A percentile compares a stretch with the other conserved stretches of the same genome.
Conservation (phyloP, 257 asterid genomes). For the Nicotiana otophora region DNA sequence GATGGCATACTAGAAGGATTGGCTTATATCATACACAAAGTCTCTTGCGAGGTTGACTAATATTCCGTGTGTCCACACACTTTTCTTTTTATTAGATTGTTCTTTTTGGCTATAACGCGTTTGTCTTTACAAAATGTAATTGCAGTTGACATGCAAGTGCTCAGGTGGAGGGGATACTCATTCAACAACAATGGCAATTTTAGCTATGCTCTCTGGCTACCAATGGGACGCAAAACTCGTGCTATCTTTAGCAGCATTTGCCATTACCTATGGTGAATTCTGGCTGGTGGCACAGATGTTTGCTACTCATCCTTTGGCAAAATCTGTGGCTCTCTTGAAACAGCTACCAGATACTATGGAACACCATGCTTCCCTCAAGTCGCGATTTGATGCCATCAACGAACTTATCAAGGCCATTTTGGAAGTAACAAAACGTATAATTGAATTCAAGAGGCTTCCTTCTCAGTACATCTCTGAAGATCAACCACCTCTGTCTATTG, state of each 20-base stretch:
- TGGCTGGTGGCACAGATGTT: conserved; percentile 62
- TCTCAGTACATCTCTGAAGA: conserved; percentile 47
- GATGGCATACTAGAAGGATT: conserved; percentile 43
- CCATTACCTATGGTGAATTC: conserved; percentile 63
- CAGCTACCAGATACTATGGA: conserved; percentile 54
- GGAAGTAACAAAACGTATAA: conserved; percentile 51
- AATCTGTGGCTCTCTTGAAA: conserved; percentile 50
- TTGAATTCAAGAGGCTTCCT: conserved; percentile 50
- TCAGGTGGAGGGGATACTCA: conserved; percentile 58
- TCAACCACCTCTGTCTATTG: conserved; percentile 40
- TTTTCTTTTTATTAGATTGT: not conserved
- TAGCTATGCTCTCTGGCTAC: conserved; percentile 50
- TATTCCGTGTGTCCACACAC: not conserved
- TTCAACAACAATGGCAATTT: conserved; percentile 43
- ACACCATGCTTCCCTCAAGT: conserved; percentile 30
- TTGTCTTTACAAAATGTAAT: not conserved
- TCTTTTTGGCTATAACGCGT: not conserved
- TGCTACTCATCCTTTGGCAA: conserved; percentile 55
- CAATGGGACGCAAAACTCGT: conserved; percentile 75
- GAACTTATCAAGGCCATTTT: conserved; percentile 45
- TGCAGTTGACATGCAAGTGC: conserved; percentile 65
- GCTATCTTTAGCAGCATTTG: conserved; percentile 51
- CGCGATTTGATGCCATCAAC: conserved; percentile 56
- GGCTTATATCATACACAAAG: conserved; percentile 46
- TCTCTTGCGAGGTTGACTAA: conserved; percentile 54